Evolutionary conservation across 2,329 filamentous ascomycete species (phyloP), one percentile per base, ranked within the genome.

Genomic region (Pseudogymnoascus sp.): DNA sequence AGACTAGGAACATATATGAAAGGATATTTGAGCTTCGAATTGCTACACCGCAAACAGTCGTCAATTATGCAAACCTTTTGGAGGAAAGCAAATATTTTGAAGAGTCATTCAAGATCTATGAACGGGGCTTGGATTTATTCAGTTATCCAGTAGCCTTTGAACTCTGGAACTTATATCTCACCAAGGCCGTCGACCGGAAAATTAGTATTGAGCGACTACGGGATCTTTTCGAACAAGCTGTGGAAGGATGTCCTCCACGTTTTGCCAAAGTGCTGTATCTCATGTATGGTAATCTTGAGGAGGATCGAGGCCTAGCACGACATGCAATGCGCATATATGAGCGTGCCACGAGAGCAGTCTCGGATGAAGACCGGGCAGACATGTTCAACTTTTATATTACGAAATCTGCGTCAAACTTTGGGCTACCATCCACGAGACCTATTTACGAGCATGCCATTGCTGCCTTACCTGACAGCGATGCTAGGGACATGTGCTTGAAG

Each of bases 331-430:
- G 94, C 63, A 99, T 99, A 67, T 99, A 99, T 75, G 95, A 99
- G 76, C 88, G 94, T 62, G 94, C 94, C 6, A 99, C 94, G 4
- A 86, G 94, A 33, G 92, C 93, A 11, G 95, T 99, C 3, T 88
- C 90, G 12, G 94, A 99, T 70, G 93, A 97, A 70, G 93, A 99
- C 73, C 83, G 91, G 59, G 87, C 92, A 63, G 91, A 96, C 69
- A 97, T 99, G 92, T 99, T 97, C 78, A 94, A 96, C 74, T 96
- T 97, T 72, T 99, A 99, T 78, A 97, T 99, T 71, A 97, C 93
- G 62, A 97, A 99, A 74, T 97, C 92, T 0, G 94, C 94, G 1
- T 96, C 91, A 18, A 99, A 99, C 75, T 99, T 99, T 70, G 94
- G 95, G 33, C 83, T 99, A 59, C 92, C 94, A 0, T 97, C 94